Evolutionary conservation across 169 alveolate species (phyloP).

Genomic region (Pseudocohnilembus persalinus): DNA sequence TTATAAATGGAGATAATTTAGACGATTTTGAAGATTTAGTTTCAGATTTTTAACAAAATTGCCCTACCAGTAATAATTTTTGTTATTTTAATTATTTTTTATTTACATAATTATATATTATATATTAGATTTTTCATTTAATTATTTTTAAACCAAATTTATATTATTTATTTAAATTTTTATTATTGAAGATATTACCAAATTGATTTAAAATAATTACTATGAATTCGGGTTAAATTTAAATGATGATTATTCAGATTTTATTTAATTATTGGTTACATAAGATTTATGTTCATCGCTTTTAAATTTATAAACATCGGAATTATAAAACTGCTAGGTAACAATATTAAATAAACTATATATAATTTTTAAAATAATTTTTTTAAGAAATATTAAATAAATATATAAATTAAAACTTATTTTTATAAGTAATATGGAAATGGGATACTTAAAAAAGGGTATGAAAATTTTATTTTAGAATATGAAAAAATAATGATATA

Average conservation of each 20-base stretch:
- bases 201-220: too few species aligned
- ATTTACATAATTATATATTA: background rate
- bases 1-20: background rate
- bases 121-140: background rate
- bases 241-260: background rate
- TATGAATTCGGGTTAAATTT: background rate
- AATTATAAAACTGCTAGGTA: background rate
- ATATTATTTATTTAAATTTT: too few species aligned
- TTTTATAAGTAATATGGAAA: background rate
- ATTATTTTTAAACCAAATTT: too few species aligned
- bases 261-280: background rate
- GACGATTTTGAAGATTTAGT: background rate
- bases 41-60: background rate
- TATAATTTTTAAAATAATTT: too few species aligned
- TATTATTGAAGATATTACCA: too few species aligned
- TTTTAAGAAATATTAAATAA: too few species aligned
- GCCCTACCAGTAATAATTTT: background rate
- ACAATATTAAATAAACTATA: too few species aligned
- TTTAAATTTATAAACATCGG: background rate
- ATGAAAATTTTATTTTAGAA: background rate
- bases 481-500: background rate
- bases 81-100: too few species aligned
- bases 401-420: too few species aligned
- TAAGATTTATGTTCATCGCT: background rate
- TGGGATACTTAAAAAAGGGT: background rate